These are phyloP conservation scores for Skeletonema grethae DNA, from an alignment of 108 stramenopile species.

Conservation along the genomic window DNA sequence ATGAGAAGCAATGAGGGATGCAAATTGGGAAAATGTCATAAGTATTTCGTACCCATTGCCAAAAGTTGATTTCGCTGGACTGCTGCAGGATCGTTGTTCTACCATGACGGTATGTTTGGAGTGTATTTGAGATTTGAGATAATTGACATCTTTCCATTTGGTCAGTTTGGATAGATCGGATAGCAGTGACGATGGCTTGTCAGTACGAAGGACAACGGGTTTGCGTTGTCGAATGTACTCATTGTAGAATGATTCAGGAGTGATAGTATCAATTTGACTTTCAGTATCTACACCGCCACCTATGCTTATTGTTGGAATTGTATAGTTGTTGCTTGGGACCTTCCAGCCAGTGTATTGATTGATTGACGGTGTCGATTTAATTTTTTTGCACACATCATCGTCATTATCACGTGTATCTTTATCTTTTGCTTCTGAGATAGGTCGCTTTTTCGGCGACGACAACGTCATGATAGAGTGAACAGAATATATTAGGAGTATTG, in stretches of 20 bases:
- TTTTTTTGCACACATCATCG: neutral
- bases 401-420: neutral
- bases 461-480: neutral
- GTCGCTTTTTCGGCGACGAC: neutral
- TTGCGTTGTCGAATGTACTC: conserved; percentile 44
- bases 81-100: conserved; percentile 23
- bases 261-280: neutral
- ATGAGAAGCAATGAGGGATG: conserved; percentile 20
- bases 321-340: conserved; percentile 26
- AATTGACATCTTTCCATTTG: conserved; percentile 21
- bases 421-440: neutral
- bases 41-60: conserved; percentile 44
- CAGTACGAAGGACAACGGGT: conserved; percentile 47
- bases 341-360: conserved; percentile 44
- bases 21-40: conserved; percentile 37
- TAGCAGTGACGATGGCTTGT: conserved; percentile 1
- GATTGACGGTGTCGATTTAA: neutral
- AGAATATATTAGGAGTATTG: too few species aligned
- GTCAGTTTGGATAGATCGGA: conserved; percentile 25
- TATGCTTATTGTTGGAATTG: conserved; percentile 10
- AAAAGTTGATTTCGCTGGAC: conserved; percentile 12
- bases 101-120: conserved; percentile 24
- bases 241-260: conserved; percentile 46
- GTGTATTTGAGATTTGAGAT: conserved; percentile 14
- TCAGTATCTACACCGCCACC: conserved; percentile 4